Conservation (phyloP, 805 yeast genomes). For the Candida saitoana region DNA sequence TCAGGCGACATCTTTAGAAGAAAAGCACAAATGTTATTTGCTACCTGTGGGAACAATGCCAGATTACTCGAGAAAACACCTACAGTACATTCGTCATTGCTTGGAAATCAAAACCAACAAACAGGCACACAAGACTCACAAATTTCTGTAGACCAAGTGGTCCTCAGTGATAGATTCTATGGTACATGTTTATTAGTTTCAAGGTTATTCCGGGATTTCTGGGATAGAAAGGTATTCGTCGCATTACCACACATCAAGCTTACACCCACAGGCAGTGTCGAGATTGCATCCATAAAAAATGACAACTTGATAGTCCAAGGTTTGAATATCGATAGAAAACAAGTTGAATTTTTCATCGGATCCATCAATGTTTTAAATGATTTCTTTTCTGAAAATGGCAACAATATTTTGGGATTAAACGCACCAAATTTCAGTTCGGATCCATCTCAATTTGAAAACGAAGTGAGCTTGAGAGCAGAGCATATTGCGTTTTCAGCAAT, state of each 20-base stretch:
- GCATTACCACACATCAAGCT: conserved; percentile 39
- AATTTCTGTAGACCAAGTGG: conserved; percentile 65
- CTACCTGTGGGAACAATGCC: conserved; percentile 53
- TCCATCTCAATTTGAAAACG: conserved; percentile 48
- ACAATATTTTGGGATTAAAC: conserved; percentile 55
- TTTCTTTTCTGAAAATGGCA: conserved; percentile 64
- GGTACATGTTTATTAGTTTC: conserved; percentile 79
- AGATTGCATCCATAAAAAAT: conserved; percentile 36
- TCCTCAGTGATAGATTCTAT: conserved; percentile 85
- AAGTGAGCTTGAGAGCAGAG: conserved; percentile 81
- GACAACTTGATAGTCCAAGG: conserved; percentile 44
- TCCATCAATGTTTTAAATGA: conserved; percentile 66
- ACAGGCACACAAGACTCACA: conserved; percentile 20
- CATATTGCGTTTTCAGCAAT: conserved; percentile 81
- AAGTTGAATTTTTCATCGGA: conserved; percentile 66
- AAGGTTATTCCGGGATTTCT: conserved; percentile 70
- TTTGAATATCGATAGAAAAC: conserved; percentile 42
- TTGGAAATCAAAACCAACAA: conserved; percentile 5
- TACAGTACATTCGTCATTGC: conserved; percentile 4
- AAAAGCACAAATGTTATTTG: conserved; percentile 47
- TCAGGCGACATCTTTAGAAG: conserved; percentile 45
- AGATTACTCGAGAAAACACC: conserved; percentile 26
- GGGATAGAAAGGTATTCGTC: conserved; percentile 71
- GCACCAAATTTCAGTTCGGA: conserved; percentile 54
- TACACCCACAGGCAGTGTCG: conserved; percentile 34